Conservation (phyloP, 2,329 filamentous ascomycete genomes). For the Graphilbum fragrans region DNA sequence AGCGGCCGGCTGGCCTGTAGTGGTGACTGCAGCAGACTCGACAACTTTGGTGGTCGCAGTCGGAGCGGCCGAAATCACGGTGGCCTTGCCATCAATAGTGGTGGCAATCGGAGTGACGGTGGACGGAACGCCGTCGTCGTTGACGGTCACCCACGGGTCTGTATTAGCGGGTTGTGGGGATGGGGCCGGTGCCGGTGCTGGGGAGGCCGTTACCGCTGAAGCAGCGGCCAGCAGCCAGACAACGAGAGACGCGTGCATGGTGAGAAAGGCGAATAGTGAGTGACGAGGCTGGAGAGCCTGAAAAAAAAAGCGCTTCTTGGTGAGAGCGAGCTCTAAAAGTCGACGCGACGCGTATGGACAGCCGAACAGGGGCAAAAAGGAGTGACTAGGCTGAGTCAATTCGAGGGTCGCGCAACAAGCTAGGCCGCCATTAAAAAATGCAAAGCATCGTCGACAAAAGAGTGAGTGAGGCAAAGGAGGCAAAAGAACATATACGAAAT, state of each 20-base stretch:
- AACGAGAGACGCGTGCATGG: not conserved
- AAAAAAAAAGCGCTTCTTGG: too few species aligned
- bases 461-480: too few species aligned
- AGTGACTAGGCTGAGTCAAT: too few species aligned
- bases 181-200: constrained; percentile 1
- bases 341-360: too few species aligned
- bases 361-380: too few species aligned
- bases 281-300: too few species aligned
- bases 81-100: constrained; percentile 32
- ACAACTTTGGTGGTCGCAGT: constrained; percentile 24
- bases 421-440: too few species aligned
- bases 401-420: too few species aligned
- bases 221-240: constrained; percentile 3
- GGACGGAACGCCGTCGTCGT: constrained; percentile 30
- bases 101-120: constrained; percentile 38
- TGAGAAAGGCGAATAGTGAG: not conserved
- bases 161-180: constrained; percentile 21
- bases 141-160: constrained; percentile 42
- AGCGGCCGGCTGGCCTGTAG: constrained; percentile 29
- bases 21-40: constrained; percentile 13
- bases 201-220: constrained; percentile 11
- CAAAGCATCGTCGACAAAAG: too few species aligned
- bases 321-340: too few species aligned
- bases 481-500: too few species aligned
- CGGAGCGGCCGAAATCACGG: constrained; percentile 22